Conservation (phyloP, 768 basidiomycete genomes). For the Leccinum fibrillosum region DNA sequence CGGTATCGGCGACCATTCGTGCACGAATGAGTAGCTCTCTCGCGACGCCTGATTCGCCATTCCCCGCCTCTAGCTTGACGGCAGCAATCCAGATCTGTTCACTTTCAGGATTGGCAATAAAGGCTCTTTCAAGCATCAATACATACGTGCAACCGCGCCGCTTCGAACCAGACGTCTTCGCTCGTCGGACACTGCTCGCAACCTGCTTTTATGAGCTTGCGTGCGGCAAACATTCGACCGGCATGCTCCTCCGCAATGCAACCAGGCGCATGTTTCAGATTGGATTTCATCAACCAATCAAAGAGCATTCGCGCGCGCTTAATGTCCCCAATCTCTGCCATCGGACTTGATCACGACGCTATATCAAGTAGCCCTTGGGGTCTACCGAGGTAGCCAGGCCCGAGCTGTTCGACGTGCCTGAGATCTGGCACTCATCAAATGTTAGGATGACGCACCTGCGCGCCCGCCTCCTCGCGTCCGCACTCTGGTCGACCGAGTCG, state of each 20-base stretch:
- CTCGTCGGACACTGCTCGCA: conserved; percentile 96
- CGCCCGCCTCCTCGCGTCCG: conserved; percentile 80
- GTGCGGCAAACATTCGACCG: conserved; percentile 90
- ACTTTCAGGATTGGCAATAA: conserved; percentile 93
- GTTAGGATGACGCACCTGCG: conserved; percentile 75
- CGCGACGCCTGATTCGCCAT: conserved; percentile 84
- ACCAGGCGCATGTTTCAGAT: conserved; percentile 95
- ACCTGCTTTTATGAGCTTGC: conserved; percentile 89
- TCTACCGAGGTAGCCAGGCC: conserved; percentile 88
- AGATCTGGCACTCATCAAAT: conserved; percentile 43
- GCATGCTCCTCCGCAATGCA: conserved; percentile 99
- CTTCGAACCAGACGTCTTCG: conserved; percentile 98
- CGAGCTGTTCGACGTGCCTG: conserved; percentile 64
- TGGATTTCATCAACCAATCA: conserved; percentile 93
- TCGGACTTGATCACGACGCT: conserved; percentile 86
- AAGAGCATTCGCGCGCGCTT: conserved; percentile 96
- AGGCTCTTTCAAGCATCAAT: conserved; percentile 75
- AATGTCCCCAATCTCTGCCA: conserved; percentile 96
- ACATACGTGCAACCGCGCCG: conserved; percentile 86
- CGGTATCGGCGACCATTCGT: conserved; percentile 88
- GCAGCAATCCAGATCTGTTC: conserved; percentile 98
- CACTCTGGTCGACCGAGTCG: conserved; percentile 83
- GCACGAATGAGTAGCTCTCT: conserved; percentile 85
- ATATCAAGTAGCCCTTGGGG: conserved; percentile 97
- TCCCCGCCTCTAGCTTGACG: conserved; percentile 95